Conservation (phyloP, 2,329 filamentous ascomycete genomes). For the Colletotrichum coccodes region DNA sequence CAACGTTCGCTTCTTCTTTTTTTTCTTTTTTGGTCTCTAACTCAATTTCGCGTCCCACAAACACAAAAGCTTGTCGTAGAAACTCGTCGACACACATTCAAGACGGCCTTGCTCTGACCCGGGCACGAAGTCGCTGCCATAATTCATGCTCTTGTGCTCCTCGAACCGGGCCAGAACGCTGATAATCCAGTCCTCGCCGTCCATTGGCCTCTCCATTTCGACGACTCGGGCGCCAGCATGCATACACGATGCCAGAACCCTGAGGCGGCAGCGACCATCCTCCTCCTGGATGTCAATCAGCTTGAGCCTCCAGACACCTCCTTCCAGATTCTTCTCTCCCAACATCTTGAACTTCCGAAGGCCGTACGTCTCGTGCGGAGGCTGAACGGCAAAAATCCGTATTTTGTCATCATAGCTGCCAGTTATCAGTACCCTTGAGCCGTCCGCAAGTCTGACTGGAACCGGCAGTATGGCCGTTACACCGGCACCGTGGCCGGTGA, state of each 20-base stretch:
- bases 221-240: slow-evolving; percentile 83
- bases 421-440: slow-evolving; percentile 74
- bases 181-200: slow-evolving; percentile 65
- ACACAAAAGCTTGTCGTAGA: slow-evolving; percentile 78
- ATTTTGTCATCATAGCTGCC: slow-evolving; percentile 93
- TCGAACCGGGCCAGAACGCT: slow-evolving; percentile 77
- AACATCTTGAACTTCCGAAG: slow-evolving; percentile 61
- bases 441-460: slow-evolving; percentile 49
- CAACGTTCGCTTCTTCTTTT: neutral
- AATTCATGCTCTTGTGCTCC: slow-evolving; percentile 95
- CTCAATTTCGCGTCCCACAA: slow-evolving; percentile 61
- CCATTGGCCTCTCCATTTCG: slow-evolving; percentile 48
- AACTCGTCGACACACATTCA: slow-evolving; percentile 76
- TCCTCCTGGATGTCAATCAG: slow-evolving; percentile 53
- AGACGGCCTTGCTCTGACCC: slow-evolving; percentile 40
- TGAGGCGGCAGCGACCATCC: slow-evolving; percentile 40
- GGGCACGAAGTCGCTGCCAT: slow-evolving; percentile 79
- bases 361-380: slow-evolving; percentile 51
- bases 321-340: slow-evolving; percentile 74
- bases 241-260: slow-evolving; percentile 92
- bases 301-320: slow-evolving; percentile 89
- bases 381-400: slow-evolving; percentile 69
- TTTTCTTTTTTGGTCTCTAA: neutral
- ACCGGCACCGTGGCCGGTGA: slow-evolving; percentile 74
- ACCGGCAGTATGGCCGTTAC: slow-evolving; percentile 88